phyloP scores from a whole-genome alignment of 768 basidiomycete species.

The Candolleomyces eurysporus region DNA sequence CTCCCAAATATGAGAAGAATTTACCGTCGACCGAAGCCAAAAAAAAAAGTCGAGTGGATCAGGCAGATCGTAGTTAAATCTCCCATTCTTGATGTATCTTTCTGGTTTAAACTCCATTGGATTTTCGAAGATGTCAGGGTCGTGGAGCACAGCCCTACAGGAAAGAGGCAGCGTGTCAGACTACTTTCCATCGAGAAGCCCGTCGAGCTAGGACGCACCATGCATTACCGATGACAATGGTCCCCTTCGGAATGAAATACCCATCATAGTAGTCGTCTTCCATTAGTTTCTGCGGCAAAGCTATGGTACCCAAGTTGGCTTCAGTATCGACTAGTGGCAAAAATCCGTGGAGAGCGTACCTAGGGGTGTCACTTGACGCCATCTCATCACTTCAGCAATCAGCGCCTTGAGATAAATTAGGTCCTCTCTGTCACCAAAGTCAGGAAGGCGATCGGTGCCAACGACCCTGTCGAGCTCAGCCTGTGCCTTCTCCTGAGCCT shows the following conservation, averaged over 20 bases:
- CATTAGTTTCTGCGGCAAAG: conserved; percentile 5
- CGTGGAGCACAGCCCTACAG: neutral
- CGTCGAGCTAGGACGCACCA: neutral
- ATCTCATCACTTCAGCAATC: conserved; percentile 19
- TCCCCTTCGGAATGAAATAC: no score
- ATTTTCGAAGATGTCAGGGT: no score
- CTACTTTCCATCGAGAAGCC: neutral
- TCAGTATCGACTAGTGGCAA: neutral
- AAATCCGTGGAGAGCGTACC: neutral
- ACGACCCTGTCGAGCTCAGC: conserved; percentile 23
- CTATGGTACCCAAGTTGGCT: neutral
- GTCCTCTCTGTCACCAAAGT: conserved; percentile 16
- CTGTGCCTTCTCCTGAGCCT: conserved; percentile 17
- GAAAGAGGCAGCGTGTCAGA: neutral
- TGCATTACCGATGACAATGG: no score
- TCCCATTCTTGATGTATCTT: conserved; percentile 4
- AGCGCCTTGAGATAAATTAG: conserved; percentile 20
- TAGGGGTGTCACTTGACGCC: neutral
- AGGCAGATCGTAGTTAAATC: conserved; percentile 19
- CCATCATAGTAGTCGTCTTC: no score
- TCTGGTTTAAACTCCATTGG: no score
- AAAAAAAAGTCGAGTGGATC: conserved; percentile 21
- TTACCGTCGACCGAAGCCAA: conserved; percentile 31
- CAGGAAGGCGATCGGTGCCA: conserved; percentile 16
- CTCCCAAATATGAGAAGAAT: neutral